Base-by-base conservation (phyloP, 495 filamentous ascomycete genomes). In the Clohesyomyces aquaticus region DNA sequence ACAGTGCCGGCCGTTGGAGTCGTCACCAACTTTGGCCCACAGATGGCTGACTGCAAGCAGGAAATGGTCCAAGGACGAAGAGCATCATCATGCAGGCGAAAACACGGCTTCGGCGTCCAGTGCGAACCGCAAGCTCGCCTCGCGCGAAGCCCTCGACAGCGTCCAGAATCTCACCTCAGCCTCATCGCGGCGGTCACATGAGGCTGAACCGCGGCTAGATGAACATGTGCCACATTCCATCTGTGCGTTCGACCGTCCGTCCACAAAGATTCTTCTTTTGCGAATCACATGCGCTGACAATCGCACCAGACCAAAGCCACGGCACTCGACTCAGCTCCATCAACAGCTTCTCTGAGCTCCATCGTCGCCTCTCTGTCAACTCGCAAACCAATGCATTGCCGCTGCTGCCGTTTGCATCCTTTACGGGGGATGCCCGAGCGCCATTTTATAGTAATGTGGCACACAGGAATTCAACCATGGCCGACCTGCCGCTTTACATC, bases 401-500 rank as follows among this genome's bases (percentile, higher is more conserved):
- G 21, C 29, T 72, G 16, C 43, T 72, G 1, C 63, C 68, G 18
- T 67, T 66, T 47, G 59, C 57, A 42, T 54, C 63, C 25, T 60
- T 67, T 48, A 55, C 53, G 18, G 53, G 66, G 11, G 62, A 66
- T 35, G 43, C 25, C 41, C 65, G 49, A n/a, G 22, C 50, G 10
- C 29, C 64, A 3, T 64, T 43, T 25, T 69, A 66, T 58, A 46
- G 59, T 10, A 63, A 67, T 25, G 21, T 65, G 58, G 45, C 56
- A 3, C 61, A 68, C 4, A 68, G 53, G 49, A 38, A 6, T 38
- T 55, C 53, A 41, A 22, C 28, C 25, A 72, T 66, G 45, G 73
- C 73, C 51, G 71, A 75, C 14, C 75, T 91, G 10, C 89, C 89
- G 1, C 78, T 80, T 26, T 96, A 89, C 72, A 84, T 94, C 71